Conservation (phyloP, 352 stramenopile genomes). For the Globisporangium canariense region DNA sequence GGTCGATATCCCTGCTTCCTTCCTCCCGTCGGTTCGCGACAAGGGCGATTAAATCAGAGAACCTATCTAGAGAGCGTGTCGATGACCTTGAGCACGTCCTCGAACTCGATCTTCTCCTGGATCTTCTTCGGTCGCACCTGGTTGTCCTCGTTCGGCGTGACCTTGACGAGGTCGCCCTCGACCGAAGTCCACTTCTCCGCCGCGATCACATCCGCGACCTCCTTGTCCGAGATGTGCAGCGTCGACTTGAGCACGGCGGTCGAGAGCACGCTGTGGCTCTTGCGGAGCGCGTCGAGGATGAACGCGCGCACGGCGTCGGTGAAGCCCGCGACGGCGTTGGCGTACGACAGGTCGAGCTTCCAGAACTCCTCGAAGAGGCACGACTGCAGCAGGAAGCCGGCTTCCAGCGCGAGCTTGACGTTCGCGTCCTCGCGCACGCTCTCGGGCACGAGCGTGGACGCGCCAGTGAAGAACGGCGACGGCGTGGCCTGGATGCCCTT, state of each 20-base stretch:
- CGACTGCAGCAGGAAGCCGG: conserved; percentile 73
- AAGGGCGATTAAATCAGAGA: conserved; percentile 6
- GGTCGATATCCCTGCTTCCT: neutral
- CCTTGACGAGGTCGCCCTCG: conserved; percentile 45
- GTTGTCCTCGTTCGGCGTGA: conserved; percentile 78
- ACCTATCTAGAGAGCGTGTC: conserved; percentile 86
- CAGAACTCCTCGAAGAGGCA: conserved; percentile 84
- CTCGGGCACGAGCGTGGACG: conserved; percentile 65
- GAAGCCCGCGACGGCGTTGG: conserved; percentile 63
- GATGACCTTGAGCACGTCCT: conserved; percentile 86
- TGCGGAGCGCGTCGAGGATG: conserved; percentile 65
- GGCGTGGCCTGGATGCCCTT: conserved; percentile 68
- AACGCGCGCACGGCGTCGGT: conserved; percentile 71
- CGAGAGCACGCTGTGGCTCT: conserved; percentile 71
- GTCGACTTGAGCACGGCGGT: conserved; percentile 56
- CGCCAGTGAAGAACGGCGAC: conserved; percentile 76
- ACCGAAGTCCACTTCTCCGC: conserved; percentile 69
- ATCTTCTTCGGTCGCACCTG: conserved; percentile 87
- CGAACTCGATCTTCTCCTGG: conserved; percentile 84
- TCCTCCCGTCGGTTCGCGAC: neutral
- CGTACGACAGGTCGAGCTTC: conserved; percentile 58
- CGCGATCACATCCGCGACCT: conserved; percentile 52
- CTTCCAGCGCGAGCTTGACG: conserved; percentile 49
- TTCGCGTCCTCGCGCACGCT: conserved; percentile 61
- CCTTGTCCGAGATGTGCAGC: conserved; percentile 67